These are phyloP conservation scores for Annulohypoxylon nitens DNA, from an alignment of 495 filamentous ascomycete genomes.

Conservation along the genomic window DNA sequence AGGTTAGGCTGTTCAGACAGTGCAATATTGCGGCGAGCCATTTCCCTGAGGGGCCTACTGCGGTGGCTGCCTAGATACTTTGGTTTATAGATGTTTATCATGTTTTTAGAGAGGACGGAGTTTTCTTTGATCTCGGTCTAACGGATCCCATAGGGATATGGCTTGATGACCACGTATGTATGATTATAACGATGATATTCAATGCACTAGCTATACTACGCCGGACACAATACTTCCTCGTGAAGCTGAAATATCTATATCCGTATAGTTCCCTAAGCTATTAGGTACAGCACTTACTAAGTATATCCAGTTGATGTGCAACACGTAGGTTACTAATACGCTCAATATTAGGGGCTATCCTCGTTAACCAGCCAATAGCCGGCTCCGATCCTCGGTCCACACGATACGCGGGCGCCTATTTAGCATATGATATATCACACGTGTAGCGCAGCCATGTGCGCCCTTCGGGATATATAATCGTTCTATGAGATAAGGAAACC, in stretches of 20 bases:
- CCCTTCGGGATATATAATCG: neutral
- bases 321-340: neutral
- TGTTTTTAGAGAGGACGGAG: no score
- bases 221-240: no score
- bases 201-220: no score
- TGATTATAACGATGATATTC: neutral
- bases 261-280: neutral
- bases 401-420: neutral
- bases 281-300: neutral
- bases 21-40: constrained; percentile 77
- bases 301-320: neutral
- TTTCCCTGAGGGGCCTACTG: constrained; percentile 62
- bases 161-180: neutral
- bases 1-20: constrained; percentile 79
- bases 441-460: constrained; percentile 3
- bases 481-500: neutral
- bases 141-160: neutral
- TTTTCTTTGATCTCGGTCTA: no score
- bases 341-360: neutral
- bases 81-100: no score
- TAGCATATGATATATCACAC: constrained; percentile 3
- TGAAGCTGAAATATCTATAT: neutral
- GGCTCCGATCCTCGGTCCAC: constrained; percentile 1
- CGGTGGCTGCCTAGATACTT: neutral
- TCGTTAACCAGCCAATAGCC: neutral